Conservation (phyloP, 2,329 filamentous ascomycete species). For the Acrocalymma vagum region DNA sequence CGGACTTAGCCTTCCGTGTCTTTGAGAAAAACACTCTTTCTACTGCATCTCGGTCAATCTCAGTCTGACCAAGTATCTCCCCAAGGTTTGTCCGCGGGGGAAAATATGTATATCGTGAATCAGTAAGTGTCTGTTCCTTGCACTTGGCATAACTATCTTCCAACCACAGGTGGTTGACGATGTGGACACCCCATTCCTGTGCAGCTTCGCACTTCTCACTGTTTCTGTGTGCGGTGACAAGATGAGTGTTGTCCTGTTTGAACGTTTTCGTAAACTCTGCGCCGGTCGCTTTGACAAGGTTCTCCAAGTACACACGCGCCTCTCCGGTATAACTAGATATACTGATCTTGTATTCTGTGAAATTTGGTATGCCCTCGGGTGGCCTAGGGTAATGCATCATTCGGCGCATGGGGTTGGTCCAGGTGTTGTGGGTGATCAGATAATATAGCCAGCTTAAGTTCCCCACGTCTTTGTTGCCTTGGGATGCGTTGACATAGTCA, state of each 20-base stretch:
- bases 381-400: conserved; percentile 92
- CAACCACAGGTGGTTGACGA: conserved; percentile 95
- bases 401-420: conserved; percentile 84
- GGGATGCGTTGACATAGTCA: conserved; percentile 80
- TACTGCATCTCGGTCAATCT: conserved; percentile 75
- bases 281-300: conserved; percentile 83
- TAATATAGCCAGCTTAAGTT: conserved; percentile 95
- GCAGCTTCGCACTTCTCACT: conserved; percentile 96
- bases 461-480: conserved; percentile 81
- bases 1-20: conserved; percentile 31
- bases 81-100: conserved; percentile 89
- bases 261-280: conserved; percentile 94
- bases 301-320: conserved; percentile 91
- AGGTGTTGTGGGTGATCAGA: conserved; percentile 86
- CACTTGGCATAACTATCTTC: conserved; percentile 97
- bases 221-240: conserved; percentile 86
- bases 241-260: conserved; percentile 93
- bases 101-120: conserved; percentile 83
- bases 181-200: conserved; percentile 87
- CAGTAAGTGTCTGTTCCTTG: conserved; percentile 74
- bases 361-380: conserved; percentile 78
- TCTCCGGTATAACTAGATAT: conserved; percentile 97
- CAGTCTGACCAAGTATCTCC: conserved; percentile 90
- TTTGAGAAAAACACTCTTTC: conserved; percentile 72
- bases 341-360: conserved; percentile 79